Conservation (phyloP, 2,329 filamentous ascomycete genomes). For the Tolypocladium pustulatum region DNA sequence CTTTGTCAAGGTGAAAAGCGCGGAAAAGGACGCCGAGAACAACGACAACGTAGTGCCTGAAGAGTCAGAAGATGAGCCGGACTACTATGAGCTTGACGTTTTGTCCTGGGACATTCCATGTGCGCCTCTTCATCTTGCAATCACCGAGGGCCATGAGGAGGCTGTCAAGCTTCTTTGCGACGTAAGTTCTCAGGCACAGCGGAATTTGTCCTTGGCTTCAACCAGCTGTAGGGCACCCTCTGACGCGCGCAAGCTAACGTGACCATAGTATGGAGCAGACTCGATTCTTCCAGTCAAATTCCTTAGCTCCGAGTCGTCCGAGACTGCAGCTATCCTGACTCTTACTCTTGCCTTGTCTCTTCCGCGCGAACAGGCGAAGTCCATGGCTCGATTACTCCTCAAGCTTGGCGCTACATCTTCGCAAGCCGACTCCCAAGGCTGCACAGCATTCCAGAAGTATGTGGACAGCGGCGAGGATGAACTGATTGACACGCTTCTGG, state of each 20-base stretch:
- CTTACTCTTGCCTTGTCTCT: slow-evolving; percentile 58
- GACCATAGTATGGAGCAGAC: slow-evolving; percentile 63
- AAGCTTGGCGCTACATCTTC: slow-evolving; percentile 61
- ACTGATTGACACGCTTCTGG: slow-evolving; percentile 37
- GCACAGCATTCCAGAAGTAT: slow-evolving; percentile 57
- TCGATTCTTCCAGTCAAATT: slow-evolving; percentile 65
- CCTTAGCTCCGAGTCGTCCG: slow-evolving; percentile 33
- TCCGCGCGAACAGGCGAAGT: slow-evolving; percentile 49
- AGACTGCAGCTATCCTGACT: slow-evolving; percentile 54
- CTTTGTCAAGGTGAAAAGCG: slow-evolving; percentile 55
- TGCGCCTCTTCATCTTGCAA: slow-evolving; percentile 69
- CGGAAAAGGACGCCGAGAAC: slow-evolving; percentile 18
- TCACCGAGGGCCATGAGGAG: slow-evolving; percentile 59
- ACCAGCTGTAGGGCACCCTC: not conserved
- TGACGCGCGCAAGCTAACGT: not conserved
- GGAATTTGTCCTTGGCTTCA: not conserved
- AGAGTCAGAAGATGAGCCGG: slow-evolving; percentile 54
- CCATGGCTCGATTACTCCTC: slow-evolving; percentile 56
- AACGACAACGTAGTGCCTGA: slow-evolving; percentile 36
- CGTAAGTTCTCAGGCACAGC: slow-evolving; percentile 20
- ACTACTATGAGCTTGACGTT: slow-evolving; percentile 70
- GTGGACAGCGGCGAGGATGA: slow-evolving; percentile 38
- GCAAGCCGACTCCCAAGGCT: slow-evolving; percentile 56
- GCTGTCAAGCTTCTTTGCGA: slow-evolving; percentile 60
- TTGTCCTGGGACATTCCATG: slow-evolving; percentile 70